A percentile compares a stretch with the other conserved stretches of the same genome.
Conservation (phyloP, 1,284 basidiomycete species). For the Phaffia rhodozyma region DNA sequence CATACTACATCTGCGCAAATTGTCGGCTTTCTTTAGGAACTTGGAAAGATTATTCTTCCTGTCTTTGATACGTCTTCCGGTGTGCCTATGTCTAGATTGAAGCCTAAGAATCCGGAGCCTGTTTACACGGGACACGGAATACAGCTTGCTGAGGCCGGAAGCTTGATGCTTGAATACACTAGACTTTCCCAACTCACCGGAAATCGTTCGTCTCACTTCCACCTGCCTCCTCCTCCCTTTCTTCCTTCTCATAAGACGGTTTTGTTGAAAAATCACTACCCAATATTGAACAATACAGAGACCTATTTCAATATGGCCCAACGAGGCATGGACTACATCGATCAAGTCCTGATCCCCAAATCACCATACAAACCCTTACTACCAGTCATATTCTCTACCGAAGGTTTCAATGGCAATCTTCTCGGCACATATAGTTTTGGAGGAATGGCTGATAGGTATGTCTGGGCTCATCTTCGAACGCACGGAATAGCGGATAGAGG, state of each 20-base stretch:
- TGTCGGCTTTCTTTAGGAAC: neutral
- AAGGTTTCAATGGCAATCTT: constrained; percentile 14
- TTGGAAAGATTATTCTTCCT: neutral
- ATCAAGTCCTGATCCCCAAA: constrained; percentile 33
- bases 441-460: constrained; percentile 33
- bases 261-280: neutral
- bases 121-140: constrained; percentile 16
- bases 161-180: constrained; percentile 43
- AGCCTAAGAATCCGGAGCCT: neutral
- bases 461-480: neutral
- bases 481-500: neutral
- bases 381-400: constrained; percentile 31
- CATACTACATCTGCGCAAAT: too few relatives aligned
- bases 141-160: constrained; percentile 32
- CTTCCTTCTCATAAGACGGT: neutral
- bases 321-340: constrained; percentile 40
- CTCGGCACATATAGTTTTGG: constrained; percentile 36
- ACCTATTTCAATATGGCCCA: constrained; percentile 30
- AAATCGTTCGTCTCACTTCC: constrained; percentile 27
- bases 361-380: constrained; percentile 27
- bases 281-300: neutral
- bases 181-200: constrained; percentile 41
- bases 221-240: neutral
- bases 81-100: neutral
- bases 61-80: neutral